Percentiles rank a stretch among this genome's conserved stretches.
These are phyloP conservation scores for Metrosideros polymorpha DNA, from an alignment of 441 rosid species.

Conservation along the genomic window DNA sequence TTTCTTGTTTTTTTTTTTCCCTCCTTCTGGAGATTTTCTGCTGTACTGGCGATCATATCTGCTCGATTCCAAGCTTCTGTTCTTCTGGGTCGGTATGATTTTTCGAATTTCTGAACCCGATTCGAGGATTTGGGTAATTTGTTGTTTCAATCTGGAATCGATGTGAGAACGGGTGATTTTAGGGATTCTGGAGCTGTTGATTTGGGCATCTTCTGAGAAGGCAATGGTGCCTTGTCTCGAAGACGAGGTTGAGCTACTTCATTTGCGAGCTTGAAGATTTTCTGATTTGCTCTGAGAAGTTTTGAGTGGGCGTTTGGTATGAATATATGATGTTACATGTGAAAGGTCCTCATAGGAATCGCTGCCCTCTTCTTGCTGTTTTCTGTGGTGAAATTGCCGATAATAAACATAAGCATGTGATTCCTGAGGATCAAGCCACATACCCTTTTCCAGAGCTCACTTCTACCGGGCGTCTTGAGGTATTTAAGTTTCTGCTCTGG, in stretches of 20 bases:
- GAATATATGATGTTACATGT: slow-evolving; percentile 88
- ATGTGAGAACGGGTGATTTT: neutral
- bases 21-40: neutral
- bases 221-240: neutral
- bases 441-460: slow-evolving; percentile 82
- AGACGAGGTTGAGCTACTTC: slow-evolving; percentile 14
- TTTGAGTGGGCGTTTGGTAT: slow-evolving; percentile 33
- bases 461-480: slow-evolving; percentile 94
- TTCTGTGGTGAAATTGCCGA: slow-evolving; percentile 37
- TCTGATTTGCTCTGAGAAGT: neutral
- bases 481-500: slow-evolving; percentile 10
- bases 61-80: slow-evolving; percentile 13
- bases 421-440: slow-evolving; percentile 31
- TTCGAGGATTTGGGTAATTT: neutral
- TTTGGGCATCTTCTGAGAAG: neutral
- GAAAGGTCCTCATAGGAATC: slow-evolving; percentile 84
- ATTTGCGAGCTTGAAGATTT: neutral
- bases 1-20: neutral
- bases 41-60: slow-evolving; percentile 4
- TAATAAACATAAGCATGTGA: slow-evolving; percentile 33
- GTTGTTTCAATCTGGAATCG: slow-evolving; percentile 11
- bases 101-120: slow-evolving; percentile 11
- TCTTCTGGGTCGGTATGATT: slow-evolving; percentile 27
- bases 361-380: slow-evolving; percentile 81
- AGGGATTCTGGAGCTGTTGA: neutral